Percentiles rank a stretch among this genome's conserved stretches.
phyloP scores from a whole-genome alignment of 352 stramenopile species.

The Globisporangium heterothallicum region DNA sequence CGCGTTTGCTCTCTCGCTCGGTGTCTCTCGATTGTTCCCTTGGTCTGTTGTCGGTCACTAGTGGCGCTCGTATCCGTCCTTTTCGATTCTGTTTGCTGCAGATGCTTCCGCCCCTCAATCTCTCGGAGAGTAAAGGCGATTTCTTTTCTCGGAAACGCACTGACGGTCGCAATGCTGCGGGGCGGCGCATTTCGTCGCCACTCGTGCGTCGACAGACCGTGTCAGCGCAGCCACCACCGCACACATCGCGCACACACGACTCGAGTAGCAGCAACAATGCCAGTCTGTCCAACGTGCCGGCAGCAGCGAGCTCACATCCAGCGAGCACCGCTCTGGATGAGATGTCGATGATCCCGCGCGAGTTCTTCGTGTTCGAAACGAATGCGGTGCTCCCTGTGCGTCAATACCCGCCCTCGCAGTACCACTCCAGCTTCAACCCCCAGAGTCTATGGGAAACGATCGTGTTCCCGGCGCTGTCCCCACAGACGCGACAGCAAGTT shows the following conservation, averaged over 20 bases:
- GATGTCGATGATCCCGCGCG: conserved; percentile 55
- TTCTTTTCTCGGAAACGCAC: conserved; percentile 32
- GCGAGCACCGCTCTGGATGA: conserved; percentile 10
- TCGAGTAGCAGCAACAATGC: background rate
- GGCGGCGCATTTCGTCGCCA: background rate
- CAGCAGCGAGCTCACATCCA: too few species aligned
- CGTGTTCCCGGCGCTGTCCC: conserved; percentile 63
- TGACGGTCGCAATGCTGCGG: conserved; percentile 8
- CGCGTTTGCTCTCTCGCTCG: background rate
- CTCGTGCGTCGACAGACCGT: background rate
- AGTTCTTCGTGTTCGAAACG: conserved; percentile 78
- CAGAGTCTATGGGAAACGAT: conserved; percentile 57
- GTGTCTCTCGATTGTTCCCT: background rate
- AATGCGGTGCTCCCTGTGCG: conserved; percentile 44
- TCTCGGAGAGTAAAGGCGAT: conserved; percentile 25
- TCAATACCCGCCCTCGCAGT: conserved; percentile 51
- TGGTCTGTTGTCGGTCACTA: background rate
- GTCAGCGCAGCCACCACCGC: background rate
- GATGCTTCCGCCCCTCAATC: conserved; percentile 42
- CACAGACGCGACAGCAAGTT: conserved; percentile 65
- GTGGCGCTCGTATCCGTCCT: background rate
- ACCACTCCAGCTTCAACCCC: conserved; percentile 44
- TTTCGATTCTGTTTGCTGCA: too few species aligned
- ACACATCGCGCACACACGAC: background rate
- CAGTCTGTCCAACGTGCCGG: too few species aligned